phyloP scores from a whole-genome alignment of 139 green algal genomes.

The Chlorella sorokiniana region DNA sequence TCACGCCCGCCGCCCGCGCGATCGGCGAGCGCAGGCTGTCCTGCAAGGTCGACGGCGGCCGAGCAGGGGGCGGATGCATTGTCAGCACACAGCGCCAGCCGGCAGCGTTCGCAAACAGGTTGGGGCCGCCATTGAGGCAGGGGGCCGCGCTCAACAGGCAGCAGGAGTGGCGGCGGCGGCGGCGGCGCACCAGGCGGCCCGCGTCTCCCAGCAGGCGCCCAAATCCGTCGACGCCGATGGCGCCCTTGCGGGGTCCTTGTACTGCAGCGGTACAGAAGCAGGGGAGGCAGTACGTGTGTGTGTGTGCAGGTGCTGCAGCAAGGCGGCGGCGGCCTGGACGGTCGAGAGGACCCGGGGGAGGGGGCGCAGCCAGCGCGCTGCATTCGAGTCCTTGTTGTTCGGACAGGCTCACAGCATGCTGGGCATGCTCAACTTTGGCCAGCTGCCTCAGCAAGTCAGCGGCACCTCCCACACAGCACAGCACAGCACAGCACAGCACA shows the following conservation, averaged over 20 bases:
- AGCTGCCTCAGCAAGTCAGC: too few species aligned
- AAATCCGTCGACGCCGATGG: constrained; percentile 24
- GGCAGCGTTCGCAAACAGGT: background rate
- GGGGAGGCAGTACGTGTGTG: background rate
- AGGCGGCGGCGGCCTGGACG: too few species aligned
- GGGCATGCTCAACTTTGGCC: too few species aligned
- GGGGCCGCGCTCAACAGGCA: too few species aligned
- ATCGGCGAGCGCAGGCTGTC: constrained; percentile 27
- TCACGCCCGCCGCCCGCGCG: background rate
- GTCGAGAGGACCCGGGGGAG: too few species aligned
- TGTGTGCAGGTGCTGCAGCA: too few species aligned
- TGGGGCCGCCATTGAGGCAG: too few species aligned
- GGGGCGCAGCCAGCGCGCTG: too few species aligned
- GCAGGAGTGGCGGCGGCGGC: background rate
- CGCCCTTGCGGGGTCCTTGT: constrained; percentile 17
- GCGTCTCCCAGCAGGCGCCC: constrained; percentile 11
- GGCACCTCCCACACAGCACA: background rate
- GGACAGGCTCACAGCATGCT: too few species aligned
- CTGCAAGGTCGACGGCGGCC: background rate
- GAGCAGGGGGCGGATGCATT: background rate
- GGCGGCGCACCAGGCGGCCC: constrained; percentile 15
- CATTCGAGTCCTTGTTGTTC: too few species aligned
- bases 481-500: background rate
- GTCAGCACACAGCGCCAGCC: background rate
- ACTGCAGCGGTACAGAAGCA: background rate